A percentile compares a stretch with the other conserved stretches of the same genome.
phyloP scores from a whole-genome alignment of 225 moss, liverwort and hornwort species.

The Marchantia polymorpha region DNA sequence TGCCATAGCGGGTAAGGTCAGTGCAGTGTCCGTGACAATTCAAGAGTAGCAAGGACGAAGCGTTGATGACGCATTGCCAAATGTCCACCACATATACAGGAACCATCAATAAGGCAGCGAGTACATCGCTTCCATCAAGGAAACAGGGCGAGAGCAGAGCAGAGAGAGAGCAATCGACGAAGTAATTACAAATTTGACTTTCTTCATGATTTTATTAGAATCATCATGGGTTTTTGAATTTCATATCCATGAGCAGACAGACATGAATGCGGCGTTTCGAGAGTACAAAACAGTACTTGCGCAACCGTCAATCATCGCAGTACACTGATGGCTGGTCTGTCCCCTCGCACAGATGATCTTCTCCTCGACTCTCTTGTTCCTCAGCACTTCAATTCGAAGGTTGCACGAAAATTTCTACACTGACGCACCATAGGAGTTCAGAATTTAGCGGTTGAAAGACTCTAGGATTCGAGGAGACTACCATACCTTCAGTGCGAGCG shows the following conservation, averaged over 20 bases:
- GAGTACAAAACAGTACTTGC: constrained; percentile 8
- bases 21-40: too few species aligned
- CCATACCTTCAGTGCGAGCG: constrained; percentile 3
- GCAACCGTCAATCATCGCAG: not conserved
- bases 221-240: constrained; percentile 2
- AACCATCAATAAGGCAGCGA: too few species aligned
- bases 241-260: constrained; percentile 2
- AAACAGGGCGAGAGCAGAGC: too few species aligned
- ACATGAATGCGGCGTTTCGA: constrained; percentile 3
- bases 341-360: not conserved
- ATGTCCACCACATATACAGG: too few species aligned
- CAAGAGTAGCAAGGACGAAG: too few species aligned
- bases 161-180: too few species aligned
- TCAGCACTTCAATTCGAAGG: not conserved
- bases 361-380: constrained; percentile 3
- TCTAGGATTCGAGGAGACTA: constrained; percentile 11
- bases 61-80: too few species aligned
- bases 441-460: not conserved
- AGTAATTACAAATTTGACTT: not conserved
- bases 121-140: too few species aligned
- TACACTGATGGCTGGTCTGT: not conserved
- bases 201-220: constrained; percentile 4
- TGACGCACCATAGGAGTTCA: not conserved
- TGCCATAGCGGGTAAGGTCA: too few species aligned
- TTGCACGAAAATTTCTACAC: not conserved